Evolutionary conservation across 495 filamentous ascomycete genomes (phyloP).

Genomic region (Sordaria brevicollis): DNA sequence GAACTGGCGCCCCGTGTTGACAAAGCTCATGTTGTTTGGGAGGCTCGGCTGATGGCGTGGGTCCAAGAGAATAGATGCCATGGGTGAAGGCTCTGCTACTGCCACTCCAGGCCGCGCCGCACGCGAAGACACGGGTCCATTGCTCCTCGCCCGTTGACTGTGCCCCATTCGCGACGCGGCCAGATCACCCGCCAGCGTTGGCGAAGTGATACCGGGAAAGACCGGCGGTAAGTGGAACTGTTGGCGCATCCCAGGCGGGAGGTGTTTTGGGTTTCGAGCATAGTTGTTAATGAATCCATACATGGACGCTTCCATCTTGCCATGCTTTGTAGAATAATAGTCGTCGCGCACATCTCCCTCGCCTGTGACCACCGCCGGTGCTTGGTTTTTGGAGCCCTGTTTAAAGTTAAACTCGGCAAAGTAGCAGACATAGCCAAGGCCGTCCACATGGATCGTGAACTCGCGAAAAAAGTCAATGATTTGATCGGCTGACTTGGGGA

Average conservation of each 20-base stretch:
- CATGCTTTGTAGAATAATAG: slow-evolving; percentile 89
- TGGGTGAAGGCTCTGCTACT: slow-evolving; percentile 38
- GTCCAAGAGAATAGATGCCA: slow-evolving; percentile 71
- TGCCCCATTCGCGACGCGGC: slow-evolving; percentile 39
- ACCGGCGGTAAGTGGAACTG: slow-evolving; percentile 72
- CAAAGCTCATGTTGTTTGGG: slow-evolving; percentile 26
- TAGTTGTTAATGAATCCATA: slow-evolving; percentile 91
- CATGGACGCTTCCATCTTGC: slow-evolving; percentile 94
- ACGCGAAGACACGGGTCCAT: slow-evolving; percentile 8
- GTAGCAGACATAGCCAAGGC: slow-evolving; percentile 88
- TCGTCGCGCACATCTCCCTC: slow-evolving; percentile 65
- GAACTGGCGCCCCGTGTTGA: slow-evolving; percentile 26
- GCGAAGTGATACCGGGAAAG: slow-evolving; percentile 62
- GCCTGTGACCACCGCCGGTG: slow-evolving; percentile 15
- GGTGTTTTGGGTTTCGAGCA: slow-evolving; percentile 49
- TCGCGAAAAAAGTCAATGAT: slow-evolving; percentile 97
- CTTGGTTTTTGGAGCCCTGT: slow-evolving; percentile 54
- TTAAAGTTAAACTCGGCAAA: slow-evolving; percentile 99
- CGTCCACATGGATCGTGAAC: slow-evolving; percentile 94
- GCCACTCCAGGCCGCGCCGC: slow-evolving; percentile 25
- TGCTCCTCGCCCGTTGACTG: slow-evolving; percentile 28
- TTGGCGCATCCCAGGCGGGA: slow-evolving; percentile 39
- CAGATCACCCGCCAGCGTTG: slow-evolving; percentile 46
- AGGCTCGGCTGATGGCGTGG: slow-evolving; percentile 65
- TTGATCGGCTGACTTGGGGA: slow-evolving; percentile 83